Base-by-base conservation (phyloP, 1,284 basidiomycete genomes). In the Boletellus deceptivus region DNA sequence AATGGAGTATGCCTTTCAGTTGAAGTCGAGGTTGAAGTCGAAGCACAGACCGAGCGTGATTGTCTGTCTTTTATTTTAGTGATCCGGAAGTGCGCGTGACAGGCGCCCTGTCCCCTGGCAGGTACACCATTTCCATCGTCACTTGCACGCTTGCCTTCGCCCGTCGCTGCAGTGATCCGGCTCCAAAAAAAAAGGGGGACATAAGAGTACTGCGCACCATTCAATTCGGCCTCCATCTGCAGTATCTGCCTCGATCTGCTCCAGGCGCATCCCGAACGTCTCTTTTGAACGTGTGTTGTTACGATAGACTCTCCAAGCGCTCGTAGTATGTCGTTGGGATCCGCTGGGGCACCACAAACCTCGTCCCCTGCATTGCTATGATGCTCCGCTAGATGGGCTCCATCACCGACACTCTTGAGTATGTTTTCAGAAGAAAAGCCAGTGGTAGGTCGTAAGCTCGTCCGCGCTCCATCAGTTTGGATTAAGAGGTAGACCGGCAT, bases 401-500 rank as follows among this genome's bases (percentile, higher is more conserved):
- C 48, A 8, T 41, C 31, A 5, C 18, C 18, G 6, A 20, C n/a
- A 3, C 13, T 22, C 27, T 46, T 31, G 27, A 39, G 20, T 27
- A 10, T 31, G 13, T 43, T 39, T n/a, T 48, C 40, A 0, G 61
- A 18, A 4, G 22, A 31, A 34, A 46, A 36, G n/a, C 60, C 66
- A 0, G 64, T 66, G 58, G 56, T 70, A 65, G 43, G 52, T 41
- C 27, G 20, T 2, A 16, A 70, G 54, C 33, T 67, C 50, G 17
- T 65, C 48, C 0, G 58, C 50, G 24, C 43, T 53, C 65, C 65
- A 67, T 38, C 55, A 46, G 43, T 56, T 68, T n/a, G 69, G 65
- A 16, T 65, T 62, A 14, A 24, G 42, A 39, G 67, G 53, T 16
- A 68, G 34, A 4, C 27, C 31, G 27, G 42, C 25, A 14, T 37